Base-by-base conservation (phyloP, 1,284 basidiomycete species). In the Coniophora puteana region DNA sequence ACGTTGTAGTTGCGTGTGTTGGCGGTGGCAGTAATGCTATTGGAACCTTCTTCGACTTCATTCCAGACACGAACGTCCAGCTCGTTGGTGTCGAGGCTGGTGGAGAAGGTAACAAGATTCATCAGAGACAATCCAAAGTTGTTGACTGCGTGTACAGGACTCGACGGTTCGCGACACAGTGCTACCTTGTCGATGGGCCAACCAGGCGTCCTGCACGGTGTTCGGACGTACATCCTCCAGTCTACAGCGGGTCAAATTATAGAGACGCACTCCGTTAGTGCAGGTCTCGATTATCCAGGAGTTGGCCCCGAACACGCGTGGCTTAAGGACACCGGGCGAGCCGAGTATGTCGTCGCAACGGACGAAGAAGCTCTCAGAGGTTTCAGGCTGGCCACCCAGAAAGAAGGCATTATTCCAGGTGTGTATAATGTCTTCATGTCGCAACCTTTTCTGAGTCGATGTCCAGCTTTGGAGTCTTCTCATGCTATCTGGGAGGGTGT, bases 1-100 rank as follows among this genome's bases (percentile, higher is more conserved):
- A 98, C 51, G 91, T 83, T 3, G 83, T 99, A 21, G 86, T 99
- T 4, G 96, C 96, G 10, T 99, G 95, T 62, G 95, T 99, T 30
- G 96, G 95, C 31, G 95, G 96, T 44, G 96, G 96, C 4, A 91
- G 87, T 58, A 99, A 99, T 62, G 92, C 96, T 13, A 99, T 99
- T 48, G 96, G 96, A 23, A 85, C 93, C 3, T 97, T 97, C 76
- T 90, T 89, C 65, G 89, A 96, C 52, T 97, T 97, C 66, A 93
- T 97, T 59, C 68, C 72, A 4, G 90, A 97, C 59, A 83, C 89
- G 63, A 71, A 63, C 40, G 92, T 97, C 12, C 75, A 84, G 27
- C 68, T 97, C 26, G 68, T 97, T 27, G 93, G 93, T 52, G 93
- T 97, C n/a, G 94, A 96, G 62, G 96, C 93, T 44, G 89, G 93